Evolutionary conservation across 345 rosid genomes (phyloP), one percentile per base, ranked within the genome.

Genomic region (Eucalyptus pauciflora): DNA sequence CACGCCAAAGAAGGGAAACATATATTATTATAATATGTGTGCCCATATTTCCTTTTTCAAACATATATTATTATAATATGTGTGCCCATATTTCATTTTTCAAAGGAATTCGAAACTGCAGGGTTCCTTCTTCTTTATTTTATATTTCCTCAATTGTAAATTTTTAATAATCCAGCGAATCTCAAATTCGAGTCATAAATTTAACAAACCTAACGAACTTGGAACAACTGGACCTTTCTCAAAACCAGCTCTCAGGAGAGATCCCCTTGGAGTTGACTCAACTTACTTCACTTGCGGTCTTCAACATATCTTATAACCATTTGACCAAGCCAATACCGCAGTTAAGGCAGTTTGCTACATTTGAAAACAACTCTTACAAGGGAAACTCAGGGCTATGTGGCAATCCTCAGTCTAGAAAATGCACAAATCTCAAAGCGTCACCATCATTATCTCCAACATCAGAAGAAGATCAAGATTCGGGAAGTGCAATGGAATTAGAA

Each of bases 231-330:
- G 85, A 64, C 50, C 88, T 87, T 25, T 87, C 46, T 90, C 94
- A 4, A n/a, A 89, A 92, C 69, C 13, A 16, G 1, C 54, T 93
- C 4, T 88, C 51, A 0, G 91, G 92, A 4, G 50, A 91, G 79
- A 16, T 92, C 76, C 20, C 76, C 17, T 7, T 7, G 20, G 41
- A 64, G 76, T 64, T 64, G 76, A 64, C 76, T 15, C 41, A n/a
- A 64, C 76, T n/a, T 10, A 64, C 76, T 64, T 64, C 41, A 0
- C 76, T 7, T 64, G 41, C 41, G 1, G 22, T 64, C 18, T 64
- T 92, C 20, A 92, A 92, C 50, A 18, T 91, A 86, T 88, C 91
- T 1, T 45, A 54, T 46, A 93, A 93, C 33, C 89, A 76, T 25
- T 86, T 93, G 8, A 89, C 71, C 4, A 93, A 93, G 20, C 45